A percentile compares a stretch with the other conserved stretches of the same genome.
Conservation (phyloP, 306 rosid species). For the Ormosia semicastrata region DNA sequence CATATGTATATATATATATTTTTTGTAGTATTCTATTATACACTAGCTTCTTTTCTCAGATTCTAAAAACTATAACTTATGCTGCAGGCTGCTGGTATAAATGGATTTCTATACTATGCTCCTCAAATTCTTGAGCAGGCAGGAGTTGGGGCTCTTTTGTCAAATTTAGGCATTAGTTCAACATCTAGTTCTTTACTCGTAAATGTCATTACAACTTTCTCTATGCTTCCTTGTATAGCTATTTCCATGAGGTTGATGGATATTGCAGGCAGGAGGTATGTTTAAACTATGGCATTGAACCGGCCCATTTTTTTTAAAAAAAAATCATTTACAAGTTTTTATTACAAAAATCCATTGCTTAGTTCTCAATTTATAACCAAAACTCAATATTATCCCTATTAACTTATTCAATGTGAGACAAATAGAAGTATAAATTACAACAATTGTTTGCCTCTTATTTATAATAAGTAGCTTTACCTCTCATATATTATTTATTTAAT, state of each 20-base stretch:
- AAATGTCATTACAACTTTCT: conserved; percentile 49
- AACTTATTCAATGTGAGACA: too few species aligned
- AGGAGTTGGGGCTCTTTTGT: conserved; percentile 54
- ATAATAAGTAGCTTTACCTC: too few species aligned
- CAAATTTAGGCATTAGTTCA: conserved; percentile 44
- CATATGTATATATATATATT: too few species aligned
- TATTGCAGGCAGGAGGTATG: conserved; percentile 66
- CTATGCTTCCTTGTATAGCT: conserved; percentile 74
- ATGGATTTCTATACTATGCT: conserved; percentile 63
- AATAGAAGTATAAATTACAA: too few species aligned
- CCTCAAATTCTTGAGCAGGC: conserved; percentile 67
- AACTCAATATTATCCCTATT: too few species aligned
- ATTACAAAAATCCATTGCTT: too few species aligned
- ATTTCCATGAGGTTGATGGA: conserved; percentile 72
- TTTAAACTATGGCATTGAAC: neutral
- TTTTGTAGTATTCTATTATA: neutral
- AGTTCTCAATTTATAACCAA: too few species aligned
- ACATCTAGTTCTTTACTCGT: conserved; percentile 51
- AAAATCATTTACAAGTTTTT: too few species aligned
- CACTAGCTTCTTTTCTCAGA: neutral
- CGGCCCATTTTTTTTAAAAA: too few species aligned
- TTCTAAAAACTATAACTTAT: neutral
- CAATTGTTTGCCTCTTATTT: too few species aligned
- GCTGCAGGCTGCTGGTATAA: conserved; percentile 67
- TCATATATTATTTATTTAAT: too few species aligned